Evolutionary conservation across 2,329 filamentous ascomycete species (phyloP).

Genomic region (Monilinia polystroma): DNA sequence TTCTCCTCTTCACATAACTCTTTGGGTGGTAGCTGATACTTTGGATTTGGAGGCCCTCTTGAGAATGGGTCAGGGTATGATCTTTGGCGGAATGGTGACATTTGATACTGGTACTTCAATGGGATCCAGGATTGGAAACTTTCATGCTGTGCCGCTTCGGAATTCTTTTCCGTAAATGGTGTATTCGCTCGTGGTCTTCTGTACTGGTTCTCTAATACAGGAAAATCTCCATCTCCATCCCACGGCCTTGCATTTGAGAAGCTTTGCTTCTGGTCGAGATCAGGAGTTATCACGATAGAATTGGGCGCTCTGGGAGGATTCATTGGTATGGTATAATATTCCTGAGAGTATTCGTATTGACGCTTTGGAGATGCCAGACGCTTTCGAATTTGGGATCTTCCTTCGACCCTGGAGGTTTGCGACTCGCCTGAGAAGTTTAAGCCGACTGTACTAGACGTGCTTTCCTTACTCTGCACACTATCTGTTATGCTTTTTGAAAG

Average conservation of each 20-base stretch:
- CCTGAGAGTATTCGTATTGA: slow-evolving; percentile 13
- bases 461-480: not conserved
- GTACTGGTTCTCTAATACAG: not conserved
- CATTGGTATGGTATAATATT: slow-evolving; percentile 14
- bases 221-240: not conserved
- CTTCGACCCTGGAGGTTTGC: not conserved
- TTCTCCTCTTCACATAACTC: slow-evolving; percentile 6
- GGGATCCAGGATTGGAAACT: slow-evolving; percentile 10
- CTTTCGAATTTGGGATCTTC: not conserved
- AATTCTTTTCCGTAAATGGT: slow-evolving; percentile 2
- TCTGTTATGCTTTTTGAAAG: not conserved
- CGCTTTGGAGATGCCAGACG: slow-evolving; percentile 18
- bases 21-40: slow-evolving; percentile 5
- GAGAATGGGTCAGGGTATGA: slow-evolving; percentile 14
- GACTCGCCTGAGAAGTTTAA: not conserved
- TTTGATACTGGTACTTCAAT: slow-evolving; percentile 1
- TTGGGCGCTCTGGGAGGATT: not conserved
- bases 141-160: slow-evolving; percentile 8
- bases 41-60: slow-evolving; percentile 11
- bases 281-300: not conserved
- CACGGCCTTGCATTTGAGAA: not conserved
- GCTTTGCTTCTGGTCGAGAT: not conserved
- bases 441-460: not conserved
- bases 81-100: not conserved
- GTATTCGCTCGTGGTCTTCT: not conserved